Percentiles rank a stretch among this genome's conserved stretches.
Conservation (phyloP, 768 basidiomycete species). For the Suillus subalutaceus region DNA sequence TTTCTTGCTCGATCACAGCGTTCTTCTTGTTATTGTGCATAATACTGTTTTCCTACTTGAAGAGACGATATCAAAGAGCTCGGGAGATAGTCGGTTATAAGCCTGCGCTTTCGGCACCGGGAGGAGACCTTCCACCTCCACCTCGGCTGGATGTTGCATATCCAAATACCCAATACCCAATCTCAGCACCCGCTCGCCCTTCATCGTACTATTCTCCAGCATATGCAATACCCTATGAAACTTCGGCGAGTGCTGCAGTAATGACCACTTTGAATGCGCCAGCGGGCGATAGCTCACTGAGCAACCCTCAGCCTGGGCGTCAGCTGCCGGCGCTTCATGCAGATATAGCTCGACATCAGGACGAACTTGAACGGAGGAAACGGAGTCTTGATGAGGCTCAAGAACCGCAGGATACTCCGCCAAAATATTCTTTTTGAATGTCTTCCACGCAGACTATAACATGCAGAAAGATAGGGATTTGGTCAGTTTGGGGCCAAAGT, state of each 20-base stretch:
- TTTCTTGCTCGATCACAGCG: background rate
- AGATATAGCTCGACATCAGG: constrained; percentile 11
- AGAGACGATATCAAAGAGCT: constrained; percentile 9
- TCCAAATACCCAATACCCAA: constrained; percentile 14
- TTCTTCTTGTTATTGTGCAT: constrained; percentile 7
- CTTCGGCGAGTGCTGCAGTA: constrained; percentile 5
- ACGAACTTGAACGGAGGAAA: constrained; percentile 9
- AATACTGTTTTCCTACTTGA: constrained; percentile 11
- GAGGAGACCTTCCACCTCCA: constrained; percentile 4
- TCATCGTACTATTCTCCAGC: constrained; percentile 4
- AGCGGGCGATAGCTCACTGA: constrained; percentile 62
- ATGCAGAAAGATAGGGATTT: no score
- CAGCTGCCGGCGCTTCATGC: constrained; percentile 9
- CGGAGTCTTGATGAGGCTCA: constrained; percentile 5
- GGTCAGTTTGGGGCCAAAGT: no score
- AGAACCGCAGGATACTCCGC: constrained; percentile 10
- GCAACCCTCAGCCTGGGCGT: background rate
- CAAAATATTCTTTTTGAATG: constrained; percentile 9
- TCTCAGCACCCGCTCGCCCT: constrained; percentile 6
- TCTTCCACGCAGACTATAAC: background rate
- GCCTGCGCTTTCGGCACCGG: background rate
- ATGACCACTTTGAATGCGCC: constrained; percentile 76
- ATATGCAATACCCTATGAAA: background rate
- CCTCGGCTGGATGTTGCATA: background rate
- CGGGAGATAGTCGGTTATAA: background rate